Conservation (phyloP, 1,284 basidiomycete species). For the Moniliella sp. region DNA sequence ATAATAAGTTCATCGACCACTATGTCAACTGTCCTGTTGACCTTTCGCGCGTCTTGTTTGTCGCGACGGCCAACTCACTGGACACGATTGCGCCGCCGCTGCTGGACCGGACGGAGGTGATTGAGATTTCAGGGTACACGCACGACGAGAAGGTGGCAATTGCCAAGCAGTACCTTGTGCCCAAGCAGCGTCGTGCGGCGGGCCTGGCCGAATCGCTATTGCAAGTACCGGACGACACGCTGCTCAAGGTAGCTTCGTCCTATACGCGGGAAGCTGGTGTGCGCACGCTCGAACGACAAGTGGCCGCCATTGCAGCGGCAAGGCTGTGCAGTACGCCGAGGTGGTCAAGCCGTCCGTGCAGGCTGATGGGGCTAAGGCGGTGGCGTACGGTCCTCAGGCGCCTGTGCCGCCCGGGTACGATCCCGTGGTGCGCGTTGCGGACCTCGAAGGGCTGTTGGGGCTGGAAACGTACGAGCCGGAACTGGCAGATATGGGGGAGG, state of each 20-base stretch:
- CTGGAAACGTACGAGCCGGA: slow-evolving; percentile 59
- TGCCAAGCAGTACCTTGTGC: slow-evolving; percentile 45
- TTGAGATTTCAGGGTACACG: slow-evolving; percentile 36
- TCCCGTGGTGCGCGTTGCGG: slow-evolving; percentile 45
- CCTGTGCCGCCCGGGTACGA: too few relatives aligned
- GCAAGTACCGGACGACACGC: slow-evolving; percentile 46
- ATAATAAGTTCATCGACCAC: slow-evolving; percentile 36
- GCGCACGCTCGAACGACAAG: slow-evolving; percentile 63
- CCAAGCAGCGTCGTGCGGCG: slow-evolving; percentile 60
- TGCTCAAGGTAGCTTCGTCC: slow-evolving; percentile 50
- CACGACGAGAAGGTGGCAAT: slow-evolving; percentile 36
- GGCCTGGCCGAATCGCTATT: slow-evolving; percentile 39
- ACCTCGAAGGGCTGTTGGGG: slow-evolving; percentile 67
- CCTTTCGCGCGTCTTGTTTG: slow-evolving; percentile 33
- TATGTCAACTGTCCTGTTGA: slow-evolving; percentile 34
- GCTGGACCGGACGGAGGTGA: slow-evolving; percentile 36
- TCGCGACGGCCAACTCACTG: slow-evolving; percentile 37
- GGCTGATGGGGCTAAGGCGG: slow-evolving; percentile 15
- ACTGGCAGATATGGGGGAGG: slow-evolving; percentile 50
- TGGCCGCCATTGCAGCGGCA: slow-evolving; percentile 59
- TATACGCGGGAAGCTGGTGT: slow-evolving; percentile 80
- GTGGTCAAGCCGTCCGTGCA: slow-evolving; percentile 40
- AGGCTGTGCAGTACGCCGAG: slow-evolving; percentile 51
- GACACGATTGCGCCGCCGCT: slow-evolving; percentile 36
- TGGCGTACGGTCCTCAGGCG: too few relatives aligned